Base-by-base conservation (phyloP, 2,329 filamentous ascomycete genomes). In the Scytalidium lignicola region DNA sequence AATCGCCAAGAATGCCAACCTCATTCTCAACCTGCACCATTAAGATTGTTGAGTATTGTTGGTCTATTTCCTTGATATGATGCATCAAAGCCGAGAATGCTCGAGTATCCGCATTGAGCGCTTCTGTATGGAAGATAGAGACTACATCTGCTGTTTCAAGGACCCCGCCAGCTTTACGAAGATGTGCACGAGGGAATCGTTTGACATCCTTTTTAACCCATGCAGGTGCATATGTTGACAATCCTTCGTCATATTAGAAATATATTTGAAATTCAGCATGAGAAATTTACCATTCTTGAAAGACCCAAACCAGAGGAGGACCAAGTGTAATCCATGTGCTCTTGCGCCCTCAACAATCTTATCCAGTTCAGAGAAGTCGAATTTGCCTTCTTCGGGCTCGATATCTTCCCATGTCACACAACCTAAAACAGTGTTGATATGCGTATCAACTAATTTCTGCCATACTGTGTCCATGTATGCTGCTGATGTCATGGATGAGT, bases 271-370 rank as follows among this genome's bases (percentile, higher is more conserved):
- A 28, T 28, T 7, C 7, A 28, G 26, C 7, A 7, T n/a, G 21
- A 22, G 21, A 20, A 19, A 20, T 21, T 43, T 22, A 10, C 66
- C 65, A 29, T 70, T 70, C 53, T 70, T 70, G 52, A 66, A 70
- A 4, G 64, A 62, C 6, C 67, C 67, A 28, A 70, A 70, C 67
- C 67, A 70, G 0, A 70, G 62, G 0, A 70, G 55, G 3, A 70
- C 65, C 2, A 70, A 59, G 23, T 64, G 62, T 55, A 70, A 63
- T 4, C 51, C 56, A 22, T 67, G 57, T 13, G 46, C 42, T 3
- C 60, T 58, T 1, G 67, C 67, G 20, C 59, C 65, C 8, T 52
- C 26, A 2, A 70, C 58, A 1, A 68, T 62, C 2, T 54, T 49
- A 29, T 70, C 66, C 2, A 70, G 62, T 46, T 68, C 64, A 3